phyloP scores from a whole-genome alignment of 1,139 yeast genomes.

The Sugiyamaella pinicola region DNA sequence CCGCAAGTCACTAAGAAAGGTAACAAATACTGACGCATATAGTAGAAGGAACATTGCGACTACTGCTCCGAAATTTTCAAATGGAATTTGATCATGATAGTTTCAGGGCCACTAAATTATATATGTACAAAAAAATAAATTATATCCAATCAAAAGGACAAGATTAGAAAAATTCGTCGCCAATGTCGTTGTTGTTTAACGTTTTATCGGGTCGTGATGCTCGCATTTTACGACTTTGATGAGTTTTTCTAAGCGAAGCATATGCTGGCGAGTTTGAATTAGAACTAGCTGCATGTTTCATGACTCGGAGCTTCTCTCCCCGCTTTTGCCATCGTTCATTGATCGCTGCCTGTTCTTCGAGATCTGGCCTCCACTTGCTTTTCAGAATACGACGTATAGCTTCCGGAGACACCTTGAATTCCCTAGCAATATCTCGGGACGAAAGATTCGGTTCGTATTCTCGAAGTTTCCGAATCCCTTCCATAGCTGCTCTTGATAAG shows the following conservation, averaged over 20 bases:
- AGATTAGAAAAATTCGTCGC: constrained; percentile 18
- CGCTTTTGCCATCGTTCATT: constrained; percentile 55
- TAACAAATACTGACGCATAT: neutral
- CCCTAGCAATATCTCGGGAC: constrained; percentile 61
- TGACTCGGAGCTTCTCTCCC: constrained; percentile 41
- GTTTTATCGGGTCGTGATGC: neutral
- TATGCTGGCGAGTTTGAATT: neutral
- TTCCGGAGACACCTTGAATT: constrained; percentile 77
- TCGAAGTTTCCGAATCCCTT: constrained; percentile 60
- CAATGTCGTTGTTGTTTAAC: constrained; percentile 18
- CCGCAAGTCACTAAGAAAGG: too few relatives aligned
- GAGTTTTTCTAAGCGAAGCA: constrained; percentile 6
- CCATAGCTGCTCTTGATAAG: constrained; percentile 71
- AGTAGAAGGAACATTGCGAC: neutral
- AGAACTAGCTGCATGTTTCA: neutral
- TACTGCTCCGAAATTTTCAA: neutral
- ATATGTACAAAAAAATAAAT: constrained; percentile 4
- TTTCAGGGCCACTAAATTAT: neutral
- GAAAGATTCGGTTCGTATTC: constrained; percentile 57
- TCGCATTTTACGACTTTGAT: constrained; percentile 15
- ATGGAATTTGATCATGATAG: neutral
- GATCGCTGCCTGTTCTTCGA: constrained; percentile 50
- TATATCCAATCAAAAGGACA: neutral
- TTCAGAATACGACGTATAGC: constrained; percentile 77
- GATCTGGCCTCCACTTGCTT: constrained; percentile 74